These are phyloP conservation scores for Dothideomycetes sp. DNA, from an alignment of 2,329 filamentous ascomycete genomes.

Conservation along the genomic window DNA sequence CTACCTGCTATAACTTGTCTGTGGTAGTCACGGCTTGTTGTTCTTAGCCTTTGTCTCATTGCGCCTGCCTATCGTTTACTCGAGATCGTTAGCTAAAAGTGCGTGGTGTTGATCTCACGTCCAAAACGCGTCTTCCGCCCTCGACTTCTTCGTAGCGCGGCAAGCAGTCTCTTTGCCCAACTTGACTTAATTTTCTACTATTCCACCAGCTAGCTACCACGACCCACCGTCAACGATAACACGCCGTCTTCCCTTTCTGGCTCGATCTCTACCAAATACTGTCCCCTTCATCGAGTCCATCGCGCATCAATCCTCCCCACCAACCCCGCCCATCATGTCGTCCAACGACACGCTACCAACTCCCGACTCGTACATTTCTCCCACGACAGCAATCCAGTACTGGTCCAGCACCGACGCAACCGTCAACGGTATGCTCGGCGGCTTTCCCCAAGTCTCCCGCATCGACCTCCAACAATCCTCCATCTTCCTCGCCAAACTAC, in stretches of 20 bases:
- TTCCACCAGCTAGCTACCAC: too few relatives aligned
- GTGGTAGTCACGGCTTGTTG: too few relatives aligned
- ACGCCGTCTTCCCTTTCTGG: not conserved
- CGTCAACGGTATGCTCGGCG: constrained; percentile 72
- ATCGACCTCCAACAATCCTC: constrained; percentile 63
- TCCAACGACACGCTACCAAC: constrained; percentile 12
- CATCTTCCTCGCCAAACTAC: constrained; percentile 60
- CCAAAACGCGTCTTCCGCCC: not conserved
- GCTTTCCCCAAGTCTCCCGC: constrained; percentile 57
- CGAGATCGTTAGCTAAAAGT: too few relatives aligned
- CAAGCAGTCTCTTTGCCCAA: too few relatives aligned
- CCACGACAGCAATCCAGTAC: constrained; percentile 37
- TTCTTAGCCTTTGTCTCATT: too few relatives aligned
- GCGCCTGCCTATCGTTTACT: too few relatives aligned
- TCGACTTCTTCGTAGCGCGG: not conserved
- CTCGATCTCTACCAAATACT: not conserved
- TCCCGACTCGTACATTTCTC: constrained; percentile 37
- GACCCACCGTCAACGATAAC: not conserved
- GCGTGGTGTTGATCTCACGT: too few relatives aligned
- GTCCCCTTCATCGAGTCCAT: not conserved
- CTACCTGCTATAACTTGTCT: too few relatives aligned
- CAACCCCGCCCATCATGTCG: constrained; percentile 1
- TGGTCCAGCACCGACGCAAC: constrained; percentile 45
- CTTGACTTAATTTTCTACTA: too few relatives aligned
- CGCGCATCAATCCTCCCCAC: not conserved